Conservation (phyloP, 108 stramenopile genomes). For the Pseudonitzschia multiseries region DNA sequence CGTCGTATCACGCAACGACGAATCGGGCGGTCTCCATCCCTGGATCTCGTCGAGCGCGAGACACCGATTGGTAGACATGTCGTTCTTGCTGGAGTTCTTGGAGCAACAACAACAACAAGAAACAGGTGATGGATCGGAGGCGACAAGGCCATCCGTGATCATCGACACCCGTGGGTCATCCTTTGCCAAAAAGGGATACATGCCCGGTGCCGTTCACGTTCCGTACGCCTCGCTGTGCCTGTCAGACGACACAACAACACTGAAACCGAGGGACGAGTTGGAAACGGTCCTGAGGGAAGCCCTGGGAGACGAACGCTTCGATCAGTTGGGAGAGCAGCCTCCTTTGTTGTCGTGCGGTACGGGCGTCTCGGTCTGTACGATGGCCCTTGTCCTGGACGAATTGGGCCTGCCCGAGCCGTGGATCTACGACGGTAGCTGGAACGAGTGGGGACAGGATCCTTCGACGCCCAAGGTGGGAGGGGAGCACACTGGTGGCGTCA, state of each 20-base stretch:
- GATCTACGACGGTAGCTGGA: constrained; percentile 78
- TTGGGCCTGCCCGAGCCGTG: constrained; percentile 53
- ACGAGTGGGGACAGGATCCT: constrained; percentile 61
- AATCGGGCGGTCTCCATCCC: background rate
- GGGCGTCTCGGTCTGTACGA: constrained; percentile 68
- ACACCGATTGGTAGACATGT: constrained; percentile 41
- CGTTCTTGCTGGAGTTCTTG: constrained; percentile 34
- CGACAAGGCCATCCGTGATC: constrained; percentile 23
- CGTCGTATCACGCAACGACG: constrained; percentile 14
- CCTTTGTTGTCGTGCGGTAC: constrained; percentile 65
- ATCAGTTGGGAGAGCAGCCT: constrained; percentile 3
- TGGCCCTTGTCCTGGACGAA: constrained; percentile 61
- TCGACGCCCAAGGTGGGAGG: constrained; percentile 44
- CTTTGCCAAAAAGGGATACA: constrained; percentile 60
- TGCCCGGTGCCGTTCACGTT: constrained; percentile 64
- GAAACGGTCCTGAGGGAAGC: constrained; percentile 18
- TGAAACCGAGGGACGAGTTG: constrained; percentile 42
- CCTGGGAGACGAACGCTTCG: background rate
- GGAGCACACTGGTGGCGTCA: no score
- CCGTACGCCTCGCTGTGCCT: constrained; percentile 53
- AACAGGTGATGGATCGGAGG: background rate
- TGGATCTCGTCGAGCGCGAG: background rate
- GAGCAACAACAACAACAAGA: constrained; percentile 9
- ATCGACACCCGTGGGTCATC: constrained; percentile 63
- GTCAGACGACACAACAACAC: constrained; percentile 35